A percentile compares a stretch with the other conserved stretches of the same genome.
Conservation (phyloP, 306 rosid species). For the Cucurbita moschata region DNA sequence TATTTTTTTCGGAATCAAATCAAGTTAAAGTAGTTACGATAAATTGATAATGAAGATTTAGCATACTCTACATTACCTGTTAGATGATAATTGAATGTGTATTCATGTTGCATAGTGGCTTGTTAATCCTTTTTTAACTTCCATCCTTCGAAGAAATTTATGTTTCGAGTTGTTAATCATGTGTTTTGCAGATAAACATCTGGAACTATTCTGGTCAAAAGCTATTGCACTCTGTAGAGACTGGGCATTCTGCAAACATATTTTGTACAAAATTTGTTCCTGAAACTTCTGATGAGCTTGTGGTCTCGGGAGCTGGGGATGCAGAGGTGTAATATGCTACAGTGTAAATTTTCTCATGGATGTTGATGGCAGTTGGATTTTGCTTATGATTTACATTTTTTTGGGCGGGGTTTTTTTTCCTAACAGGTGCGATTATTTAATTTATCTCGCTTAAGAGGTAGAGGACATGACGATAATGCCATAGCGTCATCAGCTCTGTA, state of each 20-base stretch:
- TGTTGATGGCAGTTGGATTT: constrained; percentile 8
- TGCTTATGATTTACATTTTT: neutral
- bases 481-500: constrained; percentile 52
- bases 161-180: constrained; percentile 9
- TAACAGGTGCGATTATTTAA: constrained; percentile 87
- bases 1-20: neutral
- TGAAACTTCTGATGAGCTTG: constrained; percentile 92
- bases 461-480: constrained; percentile 40
- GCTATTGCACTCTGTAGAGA: constrained; percentile 74
- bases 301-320: constrained; percentile 95
- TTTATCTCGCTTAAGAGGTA: constrained; percentile 44
- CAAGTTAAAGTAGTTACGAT: neutral
- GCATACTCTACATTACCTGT: neutral
- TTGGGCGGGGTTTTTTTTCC: constrained; percentile 7
- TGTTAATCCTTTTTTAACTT: neutral
- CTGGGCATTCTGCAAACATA: constrained; percentile 87
- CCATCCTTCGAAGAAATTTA: neutral
- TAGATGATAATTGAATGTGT: neutral
- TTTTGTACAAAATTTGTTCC: constrained; percentile 93
- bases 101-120: neutral
- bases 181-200: constrained; percentile 62
- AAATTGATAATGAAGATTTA: neutral
- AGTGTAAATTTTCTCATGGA: neutral
- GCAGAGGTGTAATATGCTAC: constrained; percentile 51
- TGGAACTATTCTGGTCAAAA: constrained; percentile 61